phyloP scores from a whole-genome alignment of 2,329 filamentous ascomycete species.

The Colletotrichum tropicale region DNA sequence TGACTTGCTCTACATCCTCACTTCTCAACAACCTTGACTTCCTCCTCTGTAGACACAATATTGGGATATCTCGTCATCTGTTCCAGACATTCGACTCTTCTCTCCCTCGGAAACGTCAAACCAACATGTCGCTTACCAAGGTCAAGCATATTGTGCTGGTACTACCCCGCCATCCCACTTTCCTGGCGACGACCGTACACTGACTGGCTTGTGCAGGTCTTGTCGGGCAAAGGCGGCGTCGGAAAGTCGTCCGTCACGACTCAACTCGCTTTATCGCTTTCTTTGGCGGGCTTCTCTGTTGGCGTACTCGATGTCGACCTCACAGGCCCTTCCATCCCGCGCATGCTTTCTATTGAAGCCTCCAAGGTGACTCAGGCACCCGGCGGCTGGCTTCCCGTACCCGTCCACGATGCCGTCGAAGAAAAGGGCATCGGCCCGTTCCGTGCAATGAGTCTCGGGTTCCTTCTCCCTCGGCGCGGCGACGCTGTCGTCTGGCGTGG shows the following conservation, averaged over 20 bases:
- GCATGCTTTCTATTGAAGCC: constrained; percentile 88
- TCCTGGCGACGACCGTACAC: background rate
- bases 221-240: constrained; percentile 97
- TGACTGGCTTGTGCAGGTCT: constrained; percentile 53
- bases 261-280: constrained; percentile 89
- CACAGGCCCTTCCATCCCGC: constrained; percentile 94
- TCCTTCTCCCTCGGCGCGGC: constrained; percentile 80
- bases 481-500: constrained; percentile 98
- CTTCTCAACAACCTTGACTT: background rate
- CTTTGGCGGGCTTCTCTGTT: constrained; percentile 84
- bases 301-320: constrained; percentile 96
- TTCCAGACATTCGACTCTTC: background rate
- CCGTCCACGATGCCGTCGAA: constrained; percentile 70
- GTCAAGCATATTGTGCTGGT: constrained; percentile 82
- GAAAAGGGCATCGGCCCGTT: constrained; percentile 64
- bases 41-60: background rate
- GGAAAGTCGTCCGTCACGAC: constrained; percentile 98
- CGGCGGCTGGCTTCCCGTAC: constrained; percentile 89
- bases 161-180: constrained; percentile 29
- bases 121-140: constrained; percentile 67
- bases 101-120: background rate
- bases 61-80: background rate
- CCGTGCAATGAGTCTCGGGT: constrained; percentile 90
- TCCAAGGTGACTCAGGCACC: constrained; percentile 91
- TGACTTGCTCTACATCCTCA: background rate